Percentiles rank a stretch among this genome's conserved stretches.
These are phyloP conservation scores for Mitragyna speciosa DNA, from an alignment of 257 asterid genomes.

Conservation along the genomic window DNA sequence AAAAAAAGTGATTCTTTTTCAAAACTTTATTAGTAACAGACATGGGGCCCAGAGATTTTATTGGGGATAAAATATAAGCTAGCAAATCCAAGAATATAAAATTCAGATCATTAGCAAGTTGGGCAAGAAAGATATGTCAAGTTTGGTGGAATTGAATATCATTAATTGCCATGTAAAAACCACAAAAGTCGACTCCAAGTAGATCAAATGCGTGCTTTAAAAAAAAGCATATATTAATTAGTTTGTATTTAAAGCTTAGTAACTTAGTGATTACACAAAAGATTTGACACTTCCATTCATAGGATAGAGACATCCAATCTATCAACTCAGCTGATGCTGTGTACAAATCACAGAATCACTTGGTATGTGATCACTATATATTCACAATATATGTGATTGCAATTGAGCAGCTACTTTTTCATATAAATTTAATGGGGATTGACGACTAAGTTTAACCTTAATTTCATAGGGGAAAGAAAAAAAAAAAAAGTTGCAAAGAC, in stretches of 20 bases:
- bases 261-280: neutral
- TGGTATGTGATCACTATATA: too few species aligned
- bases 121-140: conserved; percentile 20
- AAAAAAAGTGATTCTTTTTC: neutral
- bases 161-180: too few species aligned
- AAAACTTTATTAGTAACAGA: neutral
- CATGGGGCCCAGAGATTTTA: neutral
- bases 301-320: neutral
- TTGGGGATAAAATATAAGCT: neutral
- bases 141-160: conserved; percentile 15
- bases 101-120: neutral
- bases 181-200: neutral
- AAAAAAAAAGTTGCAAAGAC: too few species aligned
- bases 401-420: too few species aligned
- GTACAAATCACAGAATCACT: too few species aligned
- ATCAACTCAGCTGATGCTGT: neutral
- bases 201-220: neutral
- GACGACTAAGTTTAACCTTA: neutral
- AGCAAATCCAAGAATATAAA: neutral
- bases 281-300: conserved; percentile 1
- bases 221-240: neutral
- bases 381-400: too few species aligned
- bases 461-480: too few species aligned
- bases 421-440: too few species aligned
- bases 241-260: neutral